These are phyloP conservation scores for Ogataea methanolica DNA, from an alignment of 805 yeast genomes.

Conservation along the genomic window DNA sequence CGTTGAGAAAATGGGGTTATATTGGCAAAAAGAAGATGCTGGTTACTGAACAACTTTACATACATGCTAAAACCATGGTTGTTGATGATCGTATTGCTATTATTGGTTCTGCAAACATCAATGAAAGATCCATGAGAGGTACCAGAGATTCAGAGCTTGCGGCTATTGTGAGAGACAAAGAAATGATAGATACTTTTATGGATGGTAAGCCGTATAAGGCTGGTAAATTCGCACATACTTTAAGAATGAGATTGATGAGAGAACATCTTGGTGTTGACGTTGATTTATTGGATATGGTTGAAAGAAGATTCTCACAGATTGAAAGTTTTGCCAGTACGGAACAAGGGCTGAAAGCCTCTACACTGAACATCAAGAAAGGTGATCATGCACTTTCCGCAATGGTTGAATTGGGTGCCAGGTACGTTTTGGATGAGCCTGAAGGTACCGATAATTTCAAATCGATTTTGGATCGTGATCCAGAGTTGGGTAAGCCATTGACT, in stretches of 20 bases:
- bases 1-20: constrained; percentile 93
- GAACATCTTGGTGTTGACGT: constrained; percentile 95
- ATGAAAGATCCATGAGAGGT: constrained; percentile 95
- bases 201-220: constrained; percentile 78
- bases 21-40: constrained; percentile 71
- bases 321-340: constrained; percentile 40
- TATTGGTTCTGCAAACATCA: constrained; percentile 95
- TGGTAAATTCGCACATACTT: constrained; percentile 82
- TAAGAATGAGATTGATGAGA: constrained; percentile 89
- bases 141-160: constrained; percentile 93
- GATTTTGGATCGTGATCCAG: constrained; percentile 8
- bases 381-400: constrained; percentile 51
- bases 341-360: constrained; percentile 41
- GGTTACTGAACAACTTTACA: constrained; percentile 87
- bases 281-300: constrained; percentile 77
- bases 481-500: constrained; percentile 18
- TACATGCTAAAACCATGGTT: constrained; percentile 88
- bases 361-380: constrained; percentile 21
- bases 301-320: constrained; percentile 55
- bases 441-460: constrained; percentile 27
- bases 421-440: constrained; percentile 44
- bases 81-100: constrained; percentile 92
- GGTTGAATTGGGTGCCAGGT: constrained; percentile 72
- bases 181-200: constrained; percentile 66
- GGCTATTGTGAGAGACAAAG: constrained; percentile 79